Percentiles rank a stretch among this genome's conserved stretches.
These are phyloP conservation scores for Tricholoma bakamatsutake DNA, from an alignment of 768 basidiomycete species.

Conservation along the genomic window DNA sequence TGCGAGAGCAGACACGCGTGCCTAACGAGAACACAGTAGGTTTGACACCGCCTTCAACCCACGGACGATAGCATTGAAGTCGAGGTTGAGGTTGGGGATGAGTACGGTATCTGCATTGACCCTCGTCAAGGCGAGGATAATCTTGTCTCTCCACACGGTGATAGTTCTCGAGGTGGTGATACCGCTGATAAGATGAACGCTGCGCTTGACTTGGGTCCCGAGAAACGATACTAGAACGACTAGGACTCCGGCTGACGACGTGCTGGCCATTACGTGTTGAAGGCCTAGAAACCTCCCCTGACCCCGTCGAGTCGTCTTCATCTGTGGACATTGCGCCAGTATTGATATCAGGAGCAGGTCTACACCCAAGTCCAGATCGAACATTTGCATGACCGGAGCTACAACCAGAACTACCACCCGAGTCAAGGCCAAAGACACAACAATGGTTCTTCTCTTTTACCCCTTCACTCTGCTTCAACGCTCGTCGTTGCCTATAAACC, in stretches of 20 bases:
- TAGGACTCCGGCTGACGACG: background rate
- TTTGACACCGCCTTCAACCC: background rate
- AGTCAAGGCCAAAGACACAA: background rate
- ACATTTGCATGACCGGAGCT: background rate
- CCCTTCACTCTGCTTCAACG: constrained; percentile 40
- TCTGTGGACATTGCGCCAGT: constrained; percentile 11
- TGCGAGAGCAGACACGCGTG: background rate
- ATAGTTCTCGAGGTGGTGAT: background rate
- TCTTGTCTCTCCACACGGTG: background rate
- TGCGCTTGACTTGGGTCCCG: constrained; percentile 3
- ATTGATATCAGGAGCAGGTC: constrained; percentile 7
- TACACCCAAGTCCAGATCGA: background rate
- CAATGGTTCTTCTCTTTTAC: constrained; percentile 16
- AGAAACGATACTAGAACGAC: background rate
- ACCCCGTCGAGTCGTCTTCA: constrained; percentile 22
- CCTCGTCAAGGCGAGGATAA: background rate
- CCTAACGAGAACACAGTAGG: background rate
- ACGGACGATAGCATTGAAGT: background rate
- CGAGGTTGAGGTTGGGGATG: background rate
- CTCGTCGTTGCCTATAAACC: constrained; percentile 43
- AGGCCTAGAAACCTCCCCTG: constrained; percentile 20
- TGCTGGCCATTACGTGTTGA: background rate
- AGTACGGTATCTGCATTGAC: background rate
- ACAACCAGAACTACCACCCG: background rate
- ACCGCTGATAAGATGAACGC: background rate